Evolutionary conservation across 2,329 filamentous ascomycete species (phyloP).

Genomic region (Cadophora sp.): DNA sequence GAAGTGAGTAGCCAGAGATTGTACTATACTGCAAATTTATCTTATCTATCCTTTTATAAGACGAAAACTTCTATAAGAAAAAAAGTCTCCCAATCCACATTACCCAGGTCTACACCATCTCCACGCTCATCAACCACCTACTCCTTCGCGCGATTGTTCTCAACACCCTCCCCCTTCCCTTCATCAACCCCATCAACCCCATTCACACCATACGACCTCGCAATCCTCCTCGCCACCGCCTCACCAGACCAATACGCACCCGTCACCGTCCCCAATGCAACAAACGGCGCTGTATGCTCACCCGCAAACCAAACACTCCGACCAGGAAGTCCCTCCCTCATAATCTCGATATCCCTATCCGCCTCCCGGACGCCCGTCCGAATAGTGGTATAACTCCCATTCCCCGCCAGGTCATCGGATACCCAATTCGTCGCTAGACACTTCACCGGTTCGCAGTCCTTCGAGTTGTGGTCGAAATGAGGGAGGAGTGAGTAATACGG

Average conservation of each 20-base stretch:
- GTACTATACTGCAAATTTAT: too few relatives aligned
- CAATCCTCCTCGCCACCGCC: conserved; percentile 71
- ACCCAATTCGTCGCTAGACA: conserved; percentile 71
- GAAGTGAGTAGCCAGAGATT: too few relatives aligned
- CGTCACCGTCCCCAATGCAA: conserved; percentile 85
- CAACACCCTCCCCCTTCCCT: not conserved
- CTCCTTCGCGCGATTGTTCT: not conserved
- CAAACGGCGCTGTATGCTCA: conserved; percentile 85
- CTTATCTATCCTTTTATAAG: too few relatives aligned
- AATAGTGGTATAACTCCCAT: conserved; percentile 74
- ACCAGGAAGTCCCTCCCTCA: conserved; percentile 53
- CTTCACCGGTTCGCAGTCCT: conserved; percentile 58
- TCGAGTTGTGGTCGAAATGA: conserved; percentile 54
- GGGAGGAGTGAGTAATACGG: conserved; percentile 72
- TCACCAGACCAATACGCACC: conserved; percentile 94
- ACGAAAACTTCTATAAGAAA: too few relatives aligned
- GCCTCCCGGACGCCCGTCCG: conserved; percentile 63
- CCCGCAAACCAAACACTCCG: conserved; percentile 67
- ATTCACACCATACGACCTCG: conserved; percentile 56
- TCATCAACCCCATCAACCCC: not conserved
- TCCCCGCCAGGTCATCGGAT: conserved; percentile 68
- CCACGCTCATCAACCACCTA: not conserved
- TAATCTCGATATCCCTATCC: conserved; percentile 63
- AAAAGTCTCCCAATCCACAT: too few relatives aligned
- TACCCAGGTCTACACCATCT: not conserved